A percentile compares a stretch with the other conserved stretches of the same genome.
These are phyloP conservation scores for Fusarium sp. DNA, from an alignment of 2,329 filamentous ascomycete genomes.

Conservation along the genomic window DNA sequence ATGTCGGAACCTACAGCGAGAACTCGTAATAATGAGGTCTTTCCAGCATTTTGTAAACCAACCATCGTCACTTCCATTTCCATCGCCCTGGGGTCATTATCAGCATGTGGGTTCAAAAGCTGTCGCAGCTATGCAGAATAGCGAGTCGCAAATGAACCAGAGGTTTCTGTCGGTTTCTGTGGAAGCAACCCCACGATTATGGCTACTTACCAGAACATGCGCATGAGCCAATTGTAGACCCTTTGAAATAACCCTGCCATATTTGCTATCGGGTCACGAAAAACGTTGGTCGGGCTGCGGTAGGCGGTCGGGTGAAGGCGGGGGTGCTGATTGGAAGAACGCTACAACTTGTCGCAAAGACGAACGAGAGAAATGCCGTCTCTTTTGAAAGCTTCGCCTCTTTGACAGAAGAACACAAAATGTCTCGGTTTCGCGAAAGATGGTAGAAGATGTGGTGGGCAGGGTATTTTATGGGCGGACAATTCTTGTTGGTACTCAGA, in stretches of 20 bases:
- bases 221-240: conserved; percentile 98
- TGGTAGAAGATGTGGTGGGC: conserved; percentile 41
- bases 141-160: conserved; percentile 11
- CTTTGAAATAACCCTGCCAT: conserved; percentile 95
- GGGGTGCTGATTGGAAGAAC: conserved; percentile 41
- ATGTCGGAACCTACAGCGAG: conserved; percentile 80
- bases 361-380: conserved; percentile 10
- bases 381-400: conserved; percentile 18
- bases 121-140: conserved; percentile 15
- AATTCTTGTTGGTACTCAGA: conserved; percentile 46
- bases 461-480: conserved; percentile 45
- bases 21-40: conserved; percentile 93
- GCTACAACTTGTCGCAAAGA: conserved; percentile 27
- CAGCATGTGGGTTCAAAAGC: conserved; percentile 42
- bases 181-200: conserved; percentile 11
- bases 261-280: conserved; percentile 44
- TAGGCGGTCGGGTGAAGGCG: conserved; percentile 44
- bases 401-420: conserved; percentile 22
- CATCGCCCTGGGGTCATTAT: conserved; percentile 76
- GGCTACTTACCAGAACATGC: conserved; percentile 89
- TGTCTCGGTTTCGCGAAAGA: conserved; percentile 34
- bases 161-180: conserved; percentile 17
- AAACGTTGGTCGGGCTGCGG: conserved; percentile 37
- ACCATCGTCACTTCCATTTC: conserved; percentile 99
- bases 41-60: conserved; percentile 96